Evolutionary conservation across 2,329 filamentous ascomycete genomes (phyloP).

Genomic region (Talaromyces sp.): DNA sequence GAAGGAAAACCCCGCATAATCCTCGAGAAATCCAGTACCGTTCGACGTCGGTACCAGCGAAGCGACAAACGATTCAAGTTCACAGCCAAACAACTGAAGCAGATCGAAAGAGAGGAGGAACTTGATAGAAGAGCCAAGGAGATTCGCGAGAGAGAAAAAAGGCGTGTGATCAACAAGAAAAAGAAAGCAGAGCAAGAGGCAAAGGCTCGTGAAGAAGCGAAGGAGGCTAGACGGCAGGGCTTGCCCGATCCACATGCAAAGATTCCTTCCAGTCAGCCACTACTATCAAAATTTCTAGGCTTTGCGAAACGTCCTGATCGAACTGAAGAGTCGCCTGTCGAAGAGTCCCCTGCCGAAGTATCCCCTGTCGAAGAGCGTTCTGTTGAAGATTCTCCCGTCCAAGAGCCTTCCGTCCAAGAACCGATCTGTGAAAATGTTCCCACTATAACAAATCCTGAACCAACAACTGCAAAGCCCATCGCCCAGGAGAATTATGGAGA

Average conservation of each 20-base stretch:
- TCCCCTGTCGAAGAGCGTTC: background rate
- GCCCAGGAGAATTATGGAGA: constrained; percentile 7
- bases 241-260: constrained; percentile 35
- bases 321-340: background rate
- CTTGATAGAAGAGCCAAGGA: constrained; percentile 44
- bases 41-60: constrained; percentile 42
- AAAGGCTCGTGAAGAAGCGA: constrained; percentile 34
- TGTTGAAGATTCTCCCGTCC: background rate
- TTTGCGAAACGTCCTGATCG: constrained; percentile 9
- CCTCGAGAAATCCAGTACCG: constrained; percentile 42
- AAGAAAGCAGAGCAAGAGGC: constrained; percentile 39
- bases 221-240: constrained; percentile 35
- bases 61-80: constrained; percentile 41
- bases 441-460: background rate
- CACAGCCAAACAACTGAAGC: constrained; percentile 37
- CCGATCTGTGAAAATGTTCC: background rate
- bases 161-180: constrained; percentile 38
- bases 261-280: constrained; percentile 39
- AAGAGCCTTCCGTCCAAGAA: background rate
- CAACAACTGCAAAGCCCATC: constrained; percentile 1
- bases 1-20: constrained; percentile 36
- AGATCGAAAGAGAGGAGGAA: constrained; percentile 47
- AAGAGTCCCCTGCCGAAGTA: background rate
- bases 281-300: constrained; percentile 37
- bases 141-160: constrained; percentile 39